These are phyloP conservation scores for Grosmannia penicillata DNA, from an alignment of 2,329 filamentous ascomycete genomes.

Conservation along the genomic window DNA sequence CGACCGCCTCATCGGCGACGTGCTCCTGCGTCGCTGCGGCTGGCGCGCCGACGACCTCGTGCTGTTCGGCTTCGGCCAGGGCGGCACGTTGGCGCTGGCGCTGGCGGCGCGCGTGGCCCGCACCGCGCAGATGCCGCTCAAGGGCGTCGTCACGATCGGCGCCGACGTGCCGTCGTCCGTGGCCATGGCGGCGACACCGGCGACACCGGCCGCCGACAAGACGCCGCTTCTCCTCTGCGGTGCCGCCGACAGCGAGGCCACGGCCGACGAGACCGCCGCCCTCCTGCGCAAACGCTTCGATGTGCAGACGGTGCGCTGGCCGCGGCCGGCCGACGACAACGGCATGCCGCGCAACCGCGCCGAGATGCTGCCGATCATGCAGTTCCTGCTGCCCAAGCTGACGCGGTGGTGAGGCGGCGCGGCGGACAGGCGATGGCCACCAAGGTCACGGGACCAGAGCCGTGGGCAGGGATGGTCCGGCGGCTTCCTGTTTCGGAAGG, in stretches of 20 bases:
- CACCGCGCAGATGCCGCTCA: slow-evolving; percentile 14
- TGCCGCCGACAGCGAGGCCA: slow-evolving; percentile 28
- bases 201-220: slow-evolving; percentile 31
- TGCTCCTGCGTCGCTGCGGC: slow-evolving; percentile 39
- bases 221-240: slow-evolving; percentile 46
- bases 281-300: slow-evolving; percentile 50
- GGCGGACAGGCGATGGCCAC: too few species aligned
- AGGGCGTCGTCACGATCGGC: slow-evolving; percentile 36
- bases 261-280: slow-evolving; percentile 47
- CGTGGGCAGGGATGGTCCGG: background rate
- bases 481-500: background rate
- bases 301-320: slow-evolving; percentile 55
- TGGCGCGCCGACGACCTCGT: slow-evolving; percentile 46
- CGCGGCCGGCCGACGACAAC: slow-evolving; percentile 41
- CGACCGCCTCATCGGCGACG: slow-evolving; percentile 32
- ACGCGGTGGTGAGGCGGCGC: slow-evolving; percentile 9
- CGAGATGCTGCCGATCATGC: slow-evolving; percentile 84
- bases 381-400: slow-evolving; percentile 37
- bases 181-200: slow-evolving; percentile 21
- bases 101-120: slow-evolving; percentile 25
- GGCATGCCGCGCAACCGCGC: slow-evolving; percentile 71
- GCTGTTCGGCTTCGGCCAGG: slow-evolving; percentile 54
- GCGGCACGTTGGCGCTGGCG: slow-evolving; percentile 46
- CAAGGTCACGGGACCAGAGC: background rate
- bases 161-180: slow-evolving; percentile 38